Conservation (phyloP, 257 asterid species). For the Sherardia arvensis region DNA sequence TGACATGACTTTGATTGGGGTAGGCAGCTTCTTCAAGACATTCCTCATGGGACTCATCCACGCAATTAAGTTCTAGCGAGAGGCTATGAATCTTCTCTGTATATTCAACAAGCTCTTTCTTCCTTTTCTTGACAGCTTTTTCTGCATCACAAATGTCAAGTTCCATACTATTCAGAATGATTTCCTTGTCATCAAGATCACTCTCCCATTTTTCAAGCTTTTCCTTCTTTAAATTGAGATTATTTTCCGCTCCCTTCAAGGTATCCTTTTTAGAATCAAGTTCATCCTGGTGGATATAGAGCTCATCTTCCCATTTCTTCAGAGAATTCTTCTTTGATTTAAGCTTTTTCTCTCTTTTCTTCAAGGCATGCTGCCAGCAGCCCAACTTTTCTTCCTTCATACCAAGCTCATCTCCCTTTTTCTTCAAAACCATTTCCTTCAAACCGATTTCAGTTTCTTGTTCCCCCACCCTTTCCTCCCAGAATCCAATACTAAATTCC, state of each 20-base stretch:
- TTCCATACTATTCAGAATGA: background rate
- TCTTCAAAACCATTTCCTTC: background rate
- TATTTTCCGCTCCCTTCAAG: background rate
- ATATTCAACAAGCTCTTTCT: background rate
- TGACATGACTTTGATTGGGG: background rate
- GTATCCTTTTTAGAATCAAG: background rate
- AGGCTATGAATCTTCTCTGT: background rate
- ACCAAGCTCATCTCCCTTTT: background rate
- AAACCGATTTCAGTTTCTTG: background rate
- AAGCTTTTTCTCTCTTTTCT: background rate
- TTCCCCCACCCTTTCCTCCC: no score
- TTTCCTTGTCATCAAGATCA: background rate
- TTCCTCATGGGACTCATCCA: background rate
- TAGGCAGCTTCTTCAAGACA: background rate
- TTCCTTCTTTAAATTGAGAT: background rate
- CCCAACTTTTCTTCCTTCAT: background rate
- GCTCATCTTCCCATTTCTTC: background rate
- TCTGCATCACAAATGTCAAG: background rate
- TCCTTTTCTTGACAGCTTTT: background rate
- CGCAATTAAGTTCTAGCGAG: background rate
- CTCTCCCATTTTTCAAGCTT: background rate
- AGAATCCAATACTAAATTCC: no score
- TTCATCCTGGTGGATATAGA: background rate
- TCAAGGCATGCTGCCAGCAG: background rate
- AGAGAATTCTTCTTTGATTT: background rate